Evolutionary conservation across 2,329 filamentous ascomycete species (phyloP), one percentile per base, ranked within the genome.

Genomic region (Diaporthe sp.): DNA sequence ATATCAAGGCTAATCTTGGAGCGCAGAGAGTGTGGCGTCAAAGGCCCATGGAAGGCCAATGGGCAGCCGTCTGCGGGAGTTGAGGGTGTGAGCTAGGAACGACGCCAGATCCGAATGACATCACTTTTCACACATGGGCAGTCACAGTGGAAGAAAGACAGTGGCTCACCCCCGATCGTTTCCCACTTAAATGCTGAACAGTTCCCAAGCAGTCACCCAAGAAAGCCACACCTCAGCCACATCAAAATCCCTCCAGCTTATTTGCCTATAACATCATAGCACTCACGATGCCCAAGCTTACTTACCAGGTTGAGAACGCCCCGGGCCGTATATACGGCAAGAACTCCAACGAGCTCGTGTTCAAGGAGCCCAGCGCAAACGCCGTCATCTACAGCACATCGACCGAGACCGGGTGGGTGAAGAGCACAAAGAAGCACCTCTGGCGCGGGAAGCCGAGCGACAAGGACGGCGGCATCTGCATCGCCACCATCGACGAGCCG

Each of bases 311-410:
- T 31, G 75, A 58, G 25, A 73, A 76, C 17, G 75, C 75, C 34
- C 73, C 75, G 2, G 75, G 75, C 15, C 71, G 71, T 9, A 58
- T 76, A 39, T 76, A 75, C 46, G 75, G 75, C 61, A 76, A 75
- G 68, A 76, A 76, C 46, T 53, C 73, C 55, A 72, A 76, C 46
- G 75, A 76, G 68, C 73, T 76, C 25, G 28, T 76, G n/a, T 76
- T 76, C 69, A 76, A 75, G 39, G 73, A 76, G n/a, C 75, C 75
- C 3, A 62, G 61, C n/a, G 58, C 53, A n/a, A 51, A 72, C 34
- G 75, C 75, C 13, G 25, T 73, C 19, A 76, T 76, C 39, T 76
- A 76, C 69, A 76, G 68, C 73, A 76, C 75, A 15, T 74, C 75
- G 12, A 73, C 75, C 42, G 57, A 74, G 4, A 51, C 68, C 19